Conservation (phyloP, 2,329 filamentous ascomycete species). For the Penicillium thymicola region DNA sequence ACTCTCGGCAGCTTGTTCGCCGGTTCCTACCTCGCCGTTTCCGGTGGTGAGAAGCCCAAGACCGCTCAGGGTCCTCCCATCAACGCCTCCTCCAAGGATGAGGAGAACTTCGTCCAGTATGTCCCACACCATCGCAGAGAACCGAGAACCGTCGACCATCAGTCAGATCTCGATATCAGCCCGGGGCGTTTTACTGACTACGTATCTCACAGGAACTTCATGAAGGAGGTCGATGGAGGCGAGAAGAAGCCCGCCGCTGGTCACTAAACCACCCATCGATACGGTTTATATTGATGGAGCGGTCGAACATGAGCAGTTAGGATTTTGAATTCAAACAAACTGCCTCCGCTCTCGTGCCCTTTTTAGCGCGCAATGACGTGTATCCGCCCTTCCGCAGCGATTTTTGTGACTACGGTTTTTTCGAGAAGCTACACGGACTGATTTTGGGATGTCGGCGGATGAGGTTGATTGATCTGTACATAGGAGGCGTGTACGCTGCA, state of each 20-base stretch:
- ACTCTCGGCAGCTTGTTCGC: slow-evolving; percentile 52
- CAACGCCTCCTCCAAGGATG: slow-evolving; percentile 63
- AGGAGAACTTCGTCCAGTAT: slow-evolving; percentile 67
- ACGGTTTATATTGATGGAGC: slow-evolving; percentile 18
- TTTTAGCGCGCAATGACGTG: slow-evolving; percentile 10
- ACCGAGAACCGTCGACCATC: not conserved
- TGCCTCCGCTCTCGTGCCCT: slow-evolving; percentile 14
- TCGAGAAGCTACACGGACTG: slow-evolving; percentile 12
- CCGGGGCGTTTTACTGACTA: not conserved
- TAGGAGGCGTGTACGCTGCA: slow-evolving; percentile 29
- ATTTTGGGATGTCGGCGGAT: slow-evolving; percentile 15
- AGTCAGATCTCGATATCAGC: not conserved
- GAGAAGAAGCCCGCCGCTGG: slow-evolving; percentile 40
- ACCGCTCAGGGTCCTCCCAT: slow-evolving; percentile 53
- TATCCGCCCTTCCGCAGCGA: slow-evolving; percentile 7
- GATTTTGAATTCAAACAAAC: slow-evolving; percentile 15
- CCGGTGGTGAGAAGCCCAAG: slow-evolving; percentile 40
- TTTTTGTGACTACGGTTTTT: slow-evolving; percentile 1
- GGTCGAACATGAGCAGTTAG: slow-evolving; percentile 12
- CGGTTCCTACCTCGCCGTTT: slow-evolving; percentile 45
- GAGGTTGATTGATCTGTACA: slow-evolving; percentile 25
- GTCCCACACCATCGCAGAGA: slow-evolving; percentile 24
- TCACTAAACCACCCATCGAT: slow-evolving; percentile 28
- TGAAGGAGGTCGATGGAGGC: slow-evolving; percentile 49
- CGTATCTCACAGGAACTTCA: slow-evolving; percentile 45